Percentiles rank a stretch among this genome's conserved stretches.
Evolutionary conservation across 2,329 filamentous ascomycete species (phyloP).

Genomic region (Aspergillus vadensis): DNA sequence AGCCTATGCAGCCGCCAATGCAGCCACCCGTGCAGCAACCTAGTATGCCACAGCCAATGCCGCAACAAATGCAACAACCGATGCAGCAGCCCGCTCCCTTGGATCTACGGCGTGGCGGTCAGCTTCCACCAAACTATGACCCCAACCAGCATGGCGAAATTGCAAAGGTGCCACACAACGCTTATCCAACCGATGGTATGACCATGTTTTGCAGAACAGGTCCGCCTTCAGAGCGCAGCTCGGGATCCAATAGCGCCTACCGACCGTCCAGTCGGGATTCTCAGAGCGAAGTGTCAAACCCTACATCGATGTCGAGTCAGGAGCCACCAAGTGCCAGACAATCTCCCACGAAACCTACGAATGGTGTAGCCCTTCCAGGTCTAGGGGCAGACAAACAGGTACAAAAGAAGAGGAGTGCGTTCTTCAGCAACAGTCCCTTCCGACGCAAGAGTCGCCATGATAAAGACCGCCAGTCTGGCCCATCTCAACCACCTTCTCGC

Average conservation of each 20-base stretch:
- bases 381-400: conserved; percentile 66
- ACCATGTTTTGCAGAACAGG: conserved; percentile 90
- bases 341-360: conserved; percentile 68
- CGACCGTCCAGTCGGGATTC: conserved; percentile 84
- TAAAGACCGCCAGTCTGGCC: conserved; percentile 56
- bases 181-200: conserved; percentile 94
- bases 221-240: conserved; percentile 69
- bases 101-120: conserved; percentile 42
- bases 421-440: conserved; percentile 94
- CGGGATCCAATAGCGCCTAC: conserved; percentile 62
- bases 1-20: conserved; percentile 30
- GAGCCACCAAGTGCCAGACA: conserved; percentile 73
- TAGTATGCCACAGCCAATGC: conserved; percentile 17
- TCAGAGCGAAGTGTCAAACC: conserved; percentile 86
- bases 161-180: conserved; percentile 78
- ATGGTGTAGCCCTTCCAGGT: conserved; percentile 44
- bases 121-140: conserved; percentile 50
- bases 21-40: conserved; percentile 47
- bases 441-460: conserved; percentile 83
- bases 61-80: conserved; percentile 17
- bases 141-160: conserved; percentile 66
- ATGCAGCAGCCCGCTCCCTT: conserved; percentile 38
- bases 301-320: conserved; percentile 83
- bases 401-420: conserved; percentile 73
- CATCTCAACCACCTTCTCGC: conserved; percentile 45